Evolutionary conservation across 495 filamentous ascomycete genomes (phyloP).

Genomic region (Diplogelasinospora grovesii): DNA sequence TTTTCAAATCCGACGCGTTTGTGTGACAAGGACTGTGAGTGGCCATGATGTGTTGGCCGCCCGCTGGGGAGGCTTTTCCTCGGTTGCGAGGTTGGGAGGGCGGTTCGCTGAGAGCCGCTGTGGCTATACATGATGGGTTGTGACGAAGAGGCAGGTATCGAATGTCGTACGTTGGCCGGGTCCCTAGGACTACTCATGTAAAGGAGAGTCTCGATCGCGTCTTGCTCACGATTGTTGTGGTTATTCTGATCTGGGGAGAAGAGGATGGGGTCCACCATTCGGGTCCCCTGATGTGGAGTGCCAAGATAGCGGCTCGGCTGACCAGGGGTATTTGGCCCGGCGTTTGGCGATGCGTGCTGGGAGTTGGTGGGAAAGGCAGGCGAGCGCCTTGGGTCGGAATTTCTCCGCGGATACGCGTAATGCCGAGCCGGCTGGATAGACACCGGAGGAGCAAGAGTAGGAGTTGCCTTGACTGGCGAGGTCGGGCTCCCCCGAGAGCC

Average conservation of each 20-base stretch:
- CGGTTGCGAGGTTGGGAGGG: constrained; percentile 35
- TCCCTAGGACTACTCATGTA: constrained; percentile 85
- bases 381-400: constrained; percentile 30
- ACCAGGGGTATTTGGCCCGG: constrained; percentile 28
- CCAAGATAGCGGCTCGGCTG: constrained; percentile 33
- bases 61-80: constrained; percentile 40
- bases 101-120: constrained; percentile 23
- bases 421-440: constrained; percentile 28
- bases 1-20: constrained; percentile 45
- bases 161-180: constrained; percentile 51
- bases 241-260: constrained; percentile 43
- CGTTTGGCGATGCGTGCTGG: constrained; percentile 29
- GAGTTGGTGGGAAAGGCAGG: constrained; percentile 33
- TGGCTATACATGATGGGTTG: constrained; percentile 23
- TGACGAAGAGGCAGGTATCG: constrained; percentile 33
- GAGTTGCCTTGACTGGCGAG: constrained; percentile 20
- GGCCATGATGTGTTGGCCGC: constrained; percentile 29
- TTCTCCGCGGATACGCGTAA: constrained; percentile 26
- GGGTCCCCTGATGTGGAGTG: constrained; percentile 38
- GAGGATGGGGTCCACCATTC: constrained; percentile 55
- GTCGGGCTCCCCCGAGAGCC: constrained; percentile 18
- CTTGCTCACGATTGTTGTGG: constrained; percentile 64
- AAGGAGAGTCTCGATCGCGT: constrained; percentile 78
- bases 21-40: constrained; percentile 23
- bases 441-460: constrained; percentile 30